Conservation (phyloP, 345 rosid genomes). For the Gossypium arboreum region DNA sequence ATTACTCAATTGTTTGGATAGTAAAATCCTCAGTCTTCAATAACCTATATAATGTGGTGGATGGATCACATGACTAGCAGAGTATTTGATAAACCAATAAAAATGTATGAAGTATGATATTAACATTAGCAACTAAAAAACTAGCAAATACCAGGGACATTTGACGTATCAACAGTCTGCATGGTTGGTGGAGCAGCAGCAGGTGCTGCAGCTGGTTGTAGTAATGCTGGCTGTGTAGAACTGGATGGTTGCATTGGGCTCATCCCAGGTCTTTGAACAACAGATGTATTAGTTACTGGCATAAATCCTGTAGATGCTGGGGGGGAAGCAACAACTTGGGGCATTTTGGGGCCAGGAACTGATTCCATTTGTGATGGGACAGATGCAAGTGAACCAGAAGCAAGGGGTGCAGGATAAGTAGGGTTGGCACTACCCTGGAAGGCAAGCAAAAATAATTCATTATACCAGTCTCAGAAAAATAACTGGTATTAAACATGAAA, state of each 20-base stretch:
- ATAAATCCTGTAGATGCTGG: slow-evolving; percentile 48
- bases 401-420: slow-evolving; percentile 48
- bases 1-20: neutral
- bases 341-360: slow-evolving; percentile 48
- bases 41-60: neutral
- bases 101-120: neutral
- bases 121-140: neutral
- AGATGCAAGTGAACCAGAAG: slow-evolving; percentile 45
- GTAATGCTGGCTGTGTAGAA: slow-evolving; percentile 50
- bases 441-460: slow-evolving; percentile 18
- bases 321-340: slow-evolving; percentile 54
- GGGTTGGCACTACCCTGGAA: slow-evolving; percentile 62
- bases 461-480: slow-evolving; percentile 1
- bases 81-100: neutral
- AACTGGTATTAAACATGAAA: slow-evolving; percentile 7
- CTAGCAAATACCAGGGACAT: slow-evolving; percentile 64
- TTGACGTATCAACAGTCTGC: slow-evolving; percentile 83
- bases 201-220: slow-evolving; percentile 59
- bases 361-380: slow-evolving; percentile 47
- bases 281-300: slow-evolving; percentile 55
- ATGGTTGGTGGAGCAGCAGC: slow-evolving; percentile 84
- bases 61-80: neutral
- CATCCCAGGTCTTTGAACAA: slow-evolving; percentile 63
- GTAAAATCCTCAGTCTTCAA: neutral
- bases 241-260: slow-evolving; percentile 57